phyloP scores from a whole-genome alignment of 768 basidiomycete species.

The Boletus huronensis region DNA sequence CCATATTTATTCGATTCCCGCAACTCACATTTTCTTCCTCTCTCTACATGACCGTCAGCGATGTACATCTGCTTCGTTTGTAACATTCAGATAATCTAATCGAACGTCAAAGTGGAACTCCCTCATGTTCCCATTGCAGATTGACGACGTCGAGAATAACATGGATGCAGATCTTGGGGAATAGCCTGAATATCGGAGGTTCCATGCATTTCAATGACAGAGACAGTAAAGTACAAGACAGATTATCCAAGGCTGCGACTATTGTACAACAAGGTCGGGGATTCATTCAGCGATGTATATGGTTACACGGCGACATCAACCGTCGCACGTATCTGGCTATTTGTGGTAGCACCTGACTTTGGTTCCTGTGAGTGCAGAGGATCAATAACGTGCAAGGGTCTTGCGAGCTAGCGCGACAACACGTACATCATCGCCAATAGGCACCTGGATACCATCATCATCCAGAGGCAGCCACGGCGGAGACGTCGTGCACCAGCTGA shows the following conservation, averaged over 20 bases:
- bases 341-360: background rate
- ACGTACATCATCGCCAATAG: background rate
- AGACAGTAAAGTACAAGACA: background rate
- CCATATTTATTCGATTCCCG: constrained; percentile 11
- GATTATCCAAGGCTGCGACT: background rate
- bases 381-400: background rate
- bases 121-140: background rate
- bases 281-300: background rate
- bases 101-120: background rate
- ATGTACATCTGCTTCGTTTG: constrained; percentile 18
- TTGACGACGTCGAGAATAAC: background rate
- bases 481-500: background rate
- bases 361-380: background rate
- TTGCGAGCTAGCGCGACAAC: background rate
- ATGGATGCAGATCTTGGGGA: background rate
- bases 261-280: background rate
- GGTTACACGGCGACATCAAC: background rate
- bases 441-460: background rate
- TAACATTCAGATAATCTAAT: constrained; percentile 17
- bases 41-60: constrained; percentile 1
- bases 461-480: background rate
- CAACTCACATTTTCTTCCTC: constrained; percentile 2
- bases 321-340: background rate
- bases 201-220: background rate
- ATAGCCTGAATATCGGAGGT: background rate